Evolutionary conservation across 2,329 filamentous ascomycete species (phyloP).

Genomic region (Aspergillus puulaauensis): DNA sequence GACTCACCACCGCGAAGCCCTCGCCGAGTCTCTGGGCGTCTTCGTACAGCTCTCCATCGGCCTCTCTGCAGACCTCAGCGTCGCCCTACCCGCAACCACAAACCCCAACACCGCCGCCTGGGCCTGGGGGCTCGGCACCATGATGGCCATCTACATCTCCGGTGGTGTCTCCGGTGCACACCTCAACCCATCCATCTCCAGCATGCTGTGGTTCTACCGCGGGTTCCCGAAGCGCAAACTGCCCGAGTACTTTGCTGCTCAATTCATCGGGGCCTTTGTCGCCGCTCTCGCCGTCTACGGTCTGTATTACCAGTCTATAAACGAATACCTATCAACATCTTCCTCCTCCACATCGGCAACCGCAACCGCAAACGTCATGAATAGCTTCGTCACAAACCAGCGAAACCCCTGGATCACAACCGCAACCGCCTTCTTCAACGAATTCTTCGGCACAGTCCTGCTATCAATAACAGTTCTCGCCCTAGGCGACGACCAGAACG

Average conservation of each 20-base stretch:
- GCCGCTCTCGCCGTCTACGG: slow-evolving; percentile 50
- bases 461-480: slow-evolving; percentile 46
- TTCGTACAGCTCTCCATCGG: slow-evolving; percentile 45
- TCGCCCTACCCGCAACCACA: slow-evolving; percentile 38
- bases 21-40: slow-evolving; percentile 55
- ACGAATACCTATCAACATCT: slow-evolving; percentile 30
- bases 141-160: slow-evolving; percentile 51
- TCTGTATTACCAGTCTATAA: slow-evolving; percentile 38
- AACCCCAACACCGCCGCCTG: slow-evolving; percentile 47
- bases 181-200: slow-evolving; percentile 46
- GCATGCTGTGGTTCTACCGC: slow-evolving; percentile 50
- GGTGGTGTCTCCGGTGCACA: slow-evolving; percentile 51
- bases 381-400: slow-evolving; percentile 48
- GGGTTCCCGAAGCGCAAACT: slow-evolving; percentile 55
- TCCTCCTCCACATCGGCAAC: slow-evolving; percentile 12
- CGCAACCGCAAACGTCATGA: slow-evolving; percentile 30
- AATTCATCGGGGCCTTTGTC: slow-evolving; percentile 53
- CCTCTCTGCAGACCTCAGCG: slow-evolving; percentile 50
- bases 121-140: slow-evolving; percentile 57
- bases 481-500: slow-evolving; percentile 48
- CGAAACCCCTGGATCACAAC: slow-evolving; percentile 39
- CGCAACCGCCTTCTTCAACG: slow-evolving; percentile 47
- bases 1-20: slow-evolving; percentile 52
- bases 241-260: slow-evolving; percentile 51
- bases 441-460: slow-evolving; percentile 47